Conservation (phyloP, 805 yeast genomes). For the Sugiyamaella valdiviana region DNA sequence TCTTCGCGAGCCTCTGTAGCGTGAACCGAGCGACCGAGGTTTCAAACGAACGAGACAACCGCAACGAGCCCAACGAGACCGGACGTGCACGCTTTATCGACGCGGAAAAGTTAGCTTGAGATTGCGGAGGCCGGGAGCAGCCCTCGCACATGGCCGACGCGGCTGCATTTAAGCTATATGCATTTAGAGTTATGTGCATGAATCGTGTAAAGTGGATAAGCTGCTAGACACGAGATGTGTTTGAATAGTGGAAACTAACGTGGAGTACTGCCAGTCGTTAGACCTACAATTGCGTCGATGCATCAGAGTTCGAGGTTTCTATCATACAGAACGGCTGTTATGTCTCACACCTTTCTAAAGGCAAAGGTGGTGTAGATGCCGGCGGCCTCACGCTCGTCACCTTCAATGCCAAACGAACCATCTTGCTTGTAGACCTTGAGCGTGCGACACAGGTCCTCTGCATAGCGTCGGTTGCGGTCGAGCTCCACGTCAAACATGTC, state of each 20-base stretch:
- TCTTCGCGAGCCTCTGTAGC: too few relatives aligned
- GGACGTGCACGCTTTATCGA: too few relatives aligned
- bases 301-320: not conserved
- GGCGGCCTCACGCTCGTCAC: constrained; percentile 80
- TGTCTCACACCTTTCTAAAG: constrained; percentile 39
- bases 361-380: constrained; percentile 83
- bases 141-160: too few relatives aligned
- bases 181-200: not conserved
- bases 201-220: too few relatives aligned
- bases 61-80: not conserved
- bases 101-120: too few relatives aligned
- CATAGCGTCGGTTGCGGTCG: constrained; percentile 41
- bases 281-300: not conserved
- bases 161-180: not conserved
- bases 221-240: too few relatives aligned
- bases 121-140: too few relatives aligned
- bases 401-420: constrained; percentile 81
- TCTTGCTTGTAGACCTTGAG: constrained; percentile 57
- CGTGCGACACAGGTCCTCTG: constrained; percentile 24
- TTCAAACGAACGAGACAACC: not conserved
- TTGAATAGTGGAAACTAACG: too few relatives aligned
- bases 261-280: too few relatives aligned
- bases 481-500: constrained; percentile 78
- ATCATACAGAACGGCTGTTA: not conserved
- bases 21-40: too few relatives aligned